Evolutionary conservation across 2,329 filamentous ascomycete species (phyloP).

Genomic region (Epichloe amarillans): DNA sequence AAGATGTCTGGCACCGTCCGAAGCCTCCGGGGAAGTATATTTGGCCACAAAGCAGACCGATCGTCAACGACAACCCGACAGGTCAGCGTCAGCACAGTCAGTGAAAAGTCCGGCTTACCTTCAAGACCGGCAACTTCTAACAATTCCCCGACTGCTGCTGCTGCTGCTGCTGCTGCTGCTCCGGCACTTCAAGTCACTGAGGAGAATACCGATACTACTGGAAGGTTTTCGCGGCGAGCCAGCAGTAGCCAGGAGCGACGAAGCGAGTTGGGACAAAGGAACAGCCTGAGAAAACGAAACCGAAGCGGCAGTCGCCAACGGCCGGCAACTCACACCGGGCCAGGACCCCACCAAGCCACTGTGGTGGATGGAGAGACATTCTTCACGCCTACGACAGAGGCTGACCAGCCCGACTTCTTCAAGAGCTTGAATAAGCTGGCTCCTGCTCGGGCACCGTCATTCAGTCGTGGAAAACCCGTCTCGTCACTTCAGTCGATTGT

Average conservation of each 20-base stretch:
- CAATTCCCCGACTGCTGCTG: conserved; percentile 24
- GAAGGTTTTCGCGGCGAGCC: conserved; percentile 17
- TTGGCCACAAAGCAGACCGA: conserved; percentile 44
- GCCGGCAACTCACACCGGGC: conserved; percentile 20
- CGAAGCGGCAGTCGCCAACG: conserved; percentile 35
- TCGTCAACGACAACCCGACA: conserved; percentile 29
- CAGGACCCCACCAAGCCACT: conserved; percentile 20
- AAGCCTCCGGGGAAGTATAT: conserved; percentile 63
- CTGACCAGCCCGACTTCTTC: conserved; percentile 30
- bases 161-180: conserved; percentile 39
- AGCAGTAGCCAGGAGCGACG: conserved; percentile 24
- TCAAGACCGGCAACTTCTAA: conserved; percentile 27
- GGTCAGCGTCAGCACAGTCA: conserved; percentile 20
- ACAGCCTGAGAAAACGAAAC: conserved; percentile 40
- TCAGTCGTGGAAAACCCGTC: conserved; percentile 29
- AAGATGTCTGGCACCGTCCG: conserved; percentile 60
- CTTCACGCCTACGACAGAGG: conserved; percentile 34
- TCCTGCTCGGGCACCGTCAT: conserved; percentile 24
- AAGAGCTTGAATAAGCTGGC: conserved; percentile 27
- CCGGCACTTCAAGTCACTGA: conserved; percentile 69
- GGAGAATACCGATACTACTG: conserved; percentile 34
- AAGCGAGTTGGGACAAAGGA: conserved; percentile 34
- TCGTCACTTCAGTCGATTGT: conserved; percentile 33
- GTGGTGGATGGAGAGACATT: conserved; percentile 37
- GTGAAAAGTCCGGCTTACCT: conserved; percentile 22